These are phyloP conservation scores for Sesbania bispinosa DNA, from an alignment of 306 rosid species.

Conservation along the genomic window DNA sequence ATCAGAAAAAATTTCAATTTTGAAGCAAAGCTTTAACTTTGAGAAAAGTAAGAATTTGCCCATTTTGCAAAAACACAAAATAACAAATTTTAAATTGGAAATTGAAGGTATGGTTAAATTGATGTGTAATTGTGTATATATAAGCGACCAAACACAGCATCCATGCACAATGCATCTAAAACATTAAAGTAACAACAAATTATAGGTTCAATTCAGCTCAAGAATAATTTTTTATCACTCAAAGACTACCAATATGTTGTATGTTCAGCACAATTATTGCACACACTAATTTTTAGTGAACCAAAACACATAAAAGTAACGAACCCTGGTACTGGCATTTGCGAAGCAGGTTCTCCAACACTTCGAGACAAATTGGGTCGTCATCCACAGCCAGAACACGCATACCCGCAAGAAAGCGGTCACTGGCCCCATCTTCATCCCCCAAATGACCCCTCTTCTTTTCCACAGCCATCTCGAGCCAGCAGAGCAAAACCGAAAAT, in stretches of 20 bases:
- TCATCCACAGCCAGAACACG: slow-evolving; percentile 95
- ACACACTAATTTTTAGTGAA: slow-evolving; percentile 6
- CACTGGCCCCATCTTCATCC: slow-evolving; percentile 30
- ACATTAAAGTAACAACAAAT: background rate
- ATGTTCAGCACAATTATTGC: background rate
- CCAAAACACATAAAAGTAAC: slow-evolving; percentile 12
- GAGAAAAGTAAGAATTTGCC: background rate
- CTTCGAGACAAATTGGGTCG: slow-evolving; percentile 75
- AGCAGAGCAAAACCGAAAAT: background rate
- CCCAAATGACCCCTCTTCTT: slow-evolving; percentile 35
- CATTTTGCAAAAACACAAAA: background rate
- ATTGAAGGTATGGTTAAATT: background rate
- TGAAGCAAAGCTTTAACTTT: slow-evolving; percentile 14
- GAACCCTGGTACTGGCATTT: slow-evolving; percentile 89
- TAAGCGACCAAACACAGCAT: too few relatives aligned
- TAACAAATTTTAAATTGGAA: background rate
- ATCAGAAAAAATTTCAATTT: background rate
- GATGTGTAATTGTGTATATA: background rate
- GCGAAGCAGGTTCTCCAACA: slow-evolving; percentile 69
- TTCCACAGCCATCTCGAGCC: slow-evolving; percentile 55
- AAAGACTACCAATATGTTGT: background rate
- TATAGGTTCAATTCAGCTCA: background rate
- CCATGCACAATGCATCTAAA: background rate
- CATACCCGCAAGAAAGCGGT: slow-evolving; percentile 85
- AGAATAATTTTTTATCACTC: background rate